Conservation (phyloP, 345 rosid species). For the Hibiscus tridactylites region DNA sequence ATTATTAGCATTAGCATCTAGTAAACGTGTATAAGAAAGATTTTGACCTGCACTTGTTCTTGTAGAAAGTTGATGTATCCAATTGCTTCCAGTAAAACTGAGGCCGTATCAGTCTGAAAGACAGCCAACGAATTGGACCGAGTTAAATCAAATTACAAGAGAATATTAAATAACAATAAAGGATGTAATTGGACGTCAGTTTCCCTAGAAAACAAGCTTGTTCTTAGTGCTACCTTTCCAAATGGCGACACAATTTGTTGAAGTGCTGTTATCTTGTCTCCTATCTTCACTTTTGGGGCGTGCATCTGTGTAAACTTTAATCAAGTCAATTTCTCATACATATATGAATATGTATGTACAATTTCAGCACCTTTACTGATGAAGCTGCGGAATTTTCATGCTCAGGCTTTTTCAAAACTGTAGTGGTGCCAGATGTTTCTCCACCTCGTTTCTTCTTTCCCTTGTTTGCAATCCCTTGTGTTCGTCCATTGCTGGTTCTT, state of each 20-base stretch:
- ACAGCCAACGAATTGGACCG: not conserved
- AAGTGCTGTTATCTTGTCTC: slow-evolving; percentile 76
- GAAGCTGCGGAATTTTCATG: slow-evolving; percentile 45
- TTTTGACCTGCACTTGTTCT: slow-evolving; percentile 69
- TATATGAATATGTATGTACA: not conserved
- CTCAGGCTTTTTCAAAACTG: slow-evolving; percentile 43
- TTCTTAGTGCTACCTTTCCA: slow-evolving; percentile 56
- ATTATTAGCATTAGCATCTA: not conserved
- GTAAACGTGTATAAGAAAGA: no score
- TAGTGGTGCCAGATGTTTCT: slow-evolving; percentile 33
- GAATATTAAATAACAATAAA: not conserved
- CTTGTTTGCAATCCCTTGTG: slow-evolving; percentile 36
- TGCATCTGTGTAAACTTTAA: slow-evolving; percentile 26
- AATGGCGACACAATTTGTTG: slow-evolving; percentile 98
- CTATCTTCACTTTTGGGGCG: slow-evolving; percentile 75
- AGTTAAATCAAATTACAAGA: not conserved
- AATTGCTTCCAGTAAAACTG: slow-evolving; percentile 74
- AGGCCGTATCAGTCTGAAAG: slow-evolving; percentile 84
- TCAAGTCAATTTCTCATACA: not conserved
- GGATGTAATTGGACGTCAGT: not conserved
- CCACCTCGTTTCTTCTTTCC: slow-evolving; percentile 62
- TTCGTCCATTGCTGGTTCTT: slow-evolving; percentile 17
- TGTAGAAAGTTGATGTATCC: slow-evolving; percentile 67
- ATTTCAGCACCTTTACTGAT: slow-evolving; percentile 44
- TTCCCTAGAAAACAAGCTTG: slow-evolving; percentile 2